Evolutionary conservation across 768 basidiomycete genomes (phyloP).

Genomic region (Chalciporus pseudorubinellus): DNA sequence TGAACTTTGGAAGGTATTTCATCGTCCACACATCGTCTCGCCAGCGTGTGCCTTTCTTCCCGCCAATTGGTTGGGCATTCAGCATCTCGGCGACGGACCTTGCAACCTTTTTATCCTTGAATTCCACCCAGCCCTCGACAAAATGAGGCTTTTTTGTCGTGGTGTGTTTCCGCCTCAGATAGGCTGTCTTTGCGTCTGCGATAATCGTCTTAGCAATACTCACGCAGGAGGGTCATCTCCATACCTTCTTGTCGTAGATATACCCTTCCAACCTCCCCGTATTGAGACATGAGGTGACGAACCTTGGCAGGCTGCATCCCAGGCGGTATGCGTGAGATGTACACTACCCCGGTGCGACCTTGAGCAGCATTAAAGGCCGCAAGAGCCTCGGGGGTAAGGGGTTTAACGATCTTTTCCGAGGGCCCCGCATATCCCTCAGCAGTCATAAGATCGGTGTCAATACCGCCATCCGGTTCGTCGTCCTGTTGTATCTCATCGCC

Average conservation of each 20-base stretch:
- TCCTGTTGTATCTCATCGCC: conserved; percentile 23
- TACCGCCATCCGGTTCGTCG: conserved; percentile 26
- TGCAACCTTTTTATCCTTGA: conserved; percentile 90
- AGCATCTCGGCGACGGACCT: conserved; percentile 91
- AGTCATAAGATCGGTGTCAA: conserved; percentile 40
- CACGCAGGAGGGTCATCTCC: neutral
- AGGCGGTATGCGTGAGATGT: conserved; percentile 94
- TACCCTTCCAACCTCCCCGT: conserved; percentile 89
- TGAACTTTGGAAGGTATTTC: conserved; percentile 97
- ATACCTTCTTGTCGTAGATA: conserved; percentile 92
- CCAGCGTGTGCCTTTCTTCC: conserved; percentile 88
- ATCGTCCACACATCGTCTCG: conserved; percentile 99
- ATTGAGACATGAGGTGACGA: conserved; percentile 84
- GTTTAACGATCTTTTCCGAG: conserved; percentile 57
- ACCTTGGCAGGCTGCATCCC: conserved; percentile 98
- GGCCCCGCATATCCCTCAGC: conserved; percentile 58
- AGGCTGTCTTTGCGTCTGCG: conserved; percentile 82
- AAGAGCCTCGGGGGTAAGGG: conserved; percentile 71
- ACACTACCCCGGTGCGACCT: conserved; percentile 80
- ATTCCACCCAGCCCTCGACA: conserved; percentile 98
- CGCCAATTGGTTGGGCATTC: conserved; percentile 93
- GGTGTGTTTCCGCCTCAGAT: conserved; percentile 77
- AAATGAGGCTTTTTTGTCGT: conserved; percentile 84
- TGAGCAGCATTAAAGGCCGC: conserved; percentile 72
- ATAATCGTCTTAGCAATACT: conserved; percentile 1